Evolutionary conservation across 441 rosid genomes (phyloP), one percentile per base, ranked within the genome.

Genomic region (Aleurites moluccanus): DNA sequence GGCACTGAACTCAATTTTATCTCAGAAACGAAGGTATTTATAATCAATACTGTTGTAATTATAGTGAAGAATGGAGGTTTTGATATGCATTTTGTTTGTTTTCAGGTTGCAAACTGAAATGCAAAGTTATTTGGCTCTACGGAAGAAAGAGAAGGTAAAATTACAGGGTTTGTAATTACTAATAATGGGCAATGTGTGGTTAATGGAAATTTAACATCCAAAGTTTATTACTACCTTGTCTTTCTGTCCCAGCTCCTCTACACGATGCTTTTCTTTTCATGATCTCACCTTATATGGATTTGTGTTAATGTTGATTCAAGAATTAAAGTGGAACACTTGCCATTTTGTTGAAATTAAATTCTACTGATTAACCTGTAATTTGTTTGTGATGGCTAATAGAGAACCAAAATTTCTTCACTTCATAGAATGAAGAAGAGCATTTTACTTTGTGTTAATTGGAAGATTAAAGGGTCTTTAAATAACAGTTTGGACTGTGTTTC

Each of bases 61-160:
- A n/a, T 50, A 64, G 72, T 62, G 78, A 71, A 61, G 69, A 20
- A 59, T 70, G 53, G 16, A 67, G 53, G 18, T 67, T 14, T 28
- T 56, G 21, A 56, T 57, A 20, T 63, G 15, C 60, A 3, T 11
- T 49, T 23, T 16, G 14, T 30, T 56, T 81, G 65, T 70, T 84
- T 84, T 74, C 88, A 95, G 99, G 90, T 84, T 95, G 83, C 94
- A 89, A 82, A 78, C 78, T 64, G 97, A 95, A 79, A 82, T 95
- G 90, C 89, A 76, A 80, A 80, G 64, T 72, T 95, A 82, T 86
- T 88, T 95, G 81, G 79, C 86, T 59, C 74, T 84, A 61, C 85
- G 92, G 72, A 79, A 83, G 86, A 85, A 88, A 82, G 86, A 82
- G 81, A 89, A 92, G 98, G 99, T 95, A 84, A 60, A 33, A 47